Percentiles rank a stretch among this genome's conserved stretches.
phyloP scores from a whole-genome alignment of 2,329 filamentous ascomycete species.

The Ophiocordyceps camponoti-leonardi region DNA sequence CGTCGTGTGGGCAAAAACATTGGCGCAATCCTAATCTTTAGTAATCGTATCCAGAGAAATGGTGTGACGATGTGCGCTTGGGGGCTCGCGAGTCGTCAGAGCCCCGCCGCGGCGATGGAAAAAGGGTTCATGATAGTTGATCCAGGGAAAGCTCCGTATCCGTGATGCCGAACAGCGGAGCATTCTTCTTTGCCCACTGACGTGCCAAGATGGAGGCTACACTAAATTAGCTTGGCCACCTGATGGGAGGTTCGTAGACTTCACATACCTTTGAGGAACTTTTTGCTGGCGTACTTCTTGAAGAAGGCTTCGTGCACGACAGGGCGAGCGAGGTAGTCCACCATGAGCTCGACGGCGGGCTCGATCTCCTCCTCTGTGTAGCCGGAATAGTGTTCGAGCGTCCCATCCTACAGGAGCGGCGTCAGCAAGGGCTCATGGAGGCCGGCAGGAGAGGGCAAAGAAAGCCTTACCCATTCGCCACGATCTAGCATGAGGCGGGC shows the following conservation, averaged over 20 bases:
- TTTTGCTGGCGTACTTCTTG: constrained; percentile 99
- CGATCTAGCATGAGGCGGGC: constrained; percentile 79
- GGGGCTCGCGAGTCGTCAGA: background rate
- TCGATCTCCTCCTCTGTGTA: constrained; percentile 88
- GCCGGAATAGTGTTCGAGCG: constrained; percentile 76
- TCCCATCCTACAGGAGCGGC: constrained; percentile 45
- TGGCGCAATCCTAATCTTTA: constrained; percentile 13
- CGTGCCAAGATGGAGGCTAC: constrained; percentile 79
- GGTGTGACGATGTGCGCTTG: background rate
- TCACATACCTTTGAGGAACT: constrained; percentile 87
- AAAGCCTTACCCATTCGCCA: constrained; percentile 62
- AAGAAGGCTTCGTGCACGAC: constrained; percentile 95
- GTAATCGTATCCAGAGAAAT: constrained; percentile 10
- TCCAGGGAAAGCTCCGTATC: constrained; percentile 33
- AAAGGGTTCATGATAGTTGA: constrained; percentile 19
- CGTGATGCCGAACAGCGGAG: constrained; percentile 34
- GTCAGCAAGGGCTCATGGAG: constrained; percentile 11
- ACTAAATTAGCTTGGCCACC: constrained; percentile 5
- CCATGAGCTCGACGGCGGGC: constrained; percentile 84
- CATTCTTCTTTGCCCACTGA: constrained; percentile 81
- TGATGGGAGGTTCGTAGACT: background rate
- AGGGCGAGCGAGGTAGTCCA: constrained; percentile 85
- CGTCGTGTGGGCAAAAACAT: constrained; percentile 13
- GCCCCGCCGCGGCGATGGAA: background rate
- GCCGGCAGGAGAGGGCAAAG: background rate